A percentile compares a stretch with the other conserved stretches of the same genome.
These are phyloP conservation scores for Lactarius evosmus DNA, from an alignment of 768 basidiomycete genomes.

Conservation along the genomic window DNA sequence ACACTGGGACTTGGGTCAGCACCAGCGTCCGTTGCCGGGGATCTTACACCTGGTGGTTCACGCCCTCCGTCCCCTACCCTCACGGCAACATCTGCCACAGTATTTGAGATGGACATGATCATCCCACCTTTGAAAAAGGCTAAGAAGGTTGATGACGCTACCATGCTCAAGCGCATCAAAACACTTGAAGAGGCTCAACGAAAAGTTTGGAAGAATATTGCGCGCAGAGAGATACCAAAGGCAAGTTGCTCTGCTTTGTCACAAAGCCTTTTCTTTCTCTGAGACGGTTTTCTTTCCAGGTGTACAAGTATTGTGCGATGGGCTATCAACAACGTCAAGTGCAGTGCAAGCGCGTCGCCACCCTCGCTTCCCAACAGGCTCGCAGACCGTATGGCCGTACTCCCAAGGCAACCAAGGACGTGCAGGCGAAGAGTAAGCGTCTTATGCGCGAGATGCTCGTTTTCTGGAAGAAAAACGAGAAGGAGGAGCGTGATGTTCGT, in stretches of 20 bases:
- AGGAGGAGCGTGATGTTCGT: constrained; percentile 88
- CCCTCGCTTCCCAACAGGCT: constrained; percentile 71
- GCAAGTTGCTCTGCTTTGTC: constrained; percentile 38
- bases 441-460: constrained; percentile 95
- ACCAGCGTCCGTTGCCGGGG: constrained; percentile 57
- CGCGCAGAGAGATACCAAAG: constrained; percentile 78
- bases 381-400: constrained; percentile 72
- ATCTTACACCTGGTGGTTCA: constrained; percentile 66
- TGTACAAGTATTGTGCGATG: constrained; percentile 70
- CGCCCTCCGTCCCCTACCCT: constrained; percentile 65
- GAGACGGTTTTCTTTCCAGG: constrained; percentile 42
- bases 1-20: constrained; percentile 50
- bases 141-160: constrained; percentile 69
- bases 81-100: constrained; percentile 52
- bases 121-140: constrained; percentile 72
- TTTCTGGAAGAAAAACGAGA: constrained; percentile 98
- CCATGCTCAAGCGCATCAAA: constrained; percentile 72
- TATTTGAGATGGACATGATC: constrained; percentile 69
- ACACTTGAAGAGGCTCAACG: constrained; percentile 78
- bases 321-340: constrained; percentile 64
- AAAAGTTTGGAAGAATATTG: constrained; percentile 90
- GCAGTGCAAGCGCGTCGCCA: constrained; percentile 74
- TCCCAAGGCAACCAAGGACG: constrained; percentile 75
- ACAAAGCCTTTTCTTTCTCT: background rate
- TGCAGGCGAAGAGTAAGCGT: constrained; percentile 79